These are phyloP conservation scores for Fusarium multiceps DNA, from an alignment of 2,329 filamentous ascomycete species.

Conservation along the genomic window DNA sequence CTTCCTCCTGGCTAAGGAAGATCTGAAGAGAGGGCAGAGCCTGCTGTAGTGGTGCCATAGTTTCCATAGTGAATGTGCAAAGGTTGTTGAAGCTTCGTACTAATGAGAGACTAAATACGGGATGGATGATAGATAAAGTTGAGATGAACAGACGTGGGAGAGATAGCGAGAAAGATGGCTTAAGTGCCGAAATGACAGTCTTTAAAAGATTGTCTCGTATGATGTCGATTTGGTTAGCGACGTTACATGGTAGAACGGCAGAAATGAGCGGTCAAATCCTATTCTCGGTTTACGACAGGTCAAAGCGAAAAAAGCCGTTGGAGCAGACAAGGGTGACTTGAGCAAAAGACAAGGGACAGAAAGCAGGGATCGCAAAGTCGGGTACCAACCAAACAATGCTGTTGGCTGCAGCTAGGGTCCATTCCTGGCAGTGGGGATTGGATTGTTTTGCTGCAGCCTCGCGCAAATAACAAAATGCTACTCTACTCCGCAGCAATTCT, in stretches of 20 bases:
- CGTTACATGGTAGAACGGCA: slow-evolving; percentile 28
- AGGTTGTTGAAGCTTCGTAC: not conserved
- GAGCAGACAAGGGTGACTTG: not conserved
- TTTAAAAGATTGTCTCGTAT: slow-evolving; percentile 20
- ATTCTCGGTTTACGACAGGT: slow-evolving; percentile 12
- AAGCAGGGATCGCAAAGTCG: not conserved
- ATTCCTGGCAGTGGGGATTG: not conserved
- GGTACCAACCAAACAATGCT: not conserved
- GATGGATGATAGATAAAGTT: not conserved
- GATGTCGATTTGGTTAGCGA: slow-evolving; percentile 21
- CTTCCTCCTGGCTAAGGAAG: slow-evolving; percentile 7
- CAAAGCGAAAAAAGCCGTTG: slow-evolving; percentile 25
- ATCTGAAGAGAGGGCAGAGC: slow-evolving; percentile 19
- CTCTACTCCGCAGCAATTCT: slow-evolving; percentile 9
- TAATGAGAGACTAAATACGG: not conserved
- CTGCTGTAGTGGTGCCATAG: slow-evolving; percentile 25
- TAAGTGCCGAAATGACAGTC: slow-evolving; percentile 17
- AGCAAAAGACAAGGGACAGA: not conserved
- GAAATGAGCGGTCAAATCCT: slow-evolving; percentile 28
- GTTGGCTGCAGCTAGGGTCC: slow-evolving; percentile 9
- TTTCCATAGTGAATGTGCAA: slow-evolving; percentile 22
- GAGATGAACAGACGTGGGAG: not conserved
- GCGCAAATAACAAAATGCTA: slow-evolving; percentile 18
- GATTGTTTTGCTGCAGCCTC: slow-evolving; percentile 2
- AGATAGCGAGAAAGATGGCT: not conserved